phyloP scores from a whole-genome alignment of 805 yeast genomes.

The Metschnikowia rubicola region DNA sequence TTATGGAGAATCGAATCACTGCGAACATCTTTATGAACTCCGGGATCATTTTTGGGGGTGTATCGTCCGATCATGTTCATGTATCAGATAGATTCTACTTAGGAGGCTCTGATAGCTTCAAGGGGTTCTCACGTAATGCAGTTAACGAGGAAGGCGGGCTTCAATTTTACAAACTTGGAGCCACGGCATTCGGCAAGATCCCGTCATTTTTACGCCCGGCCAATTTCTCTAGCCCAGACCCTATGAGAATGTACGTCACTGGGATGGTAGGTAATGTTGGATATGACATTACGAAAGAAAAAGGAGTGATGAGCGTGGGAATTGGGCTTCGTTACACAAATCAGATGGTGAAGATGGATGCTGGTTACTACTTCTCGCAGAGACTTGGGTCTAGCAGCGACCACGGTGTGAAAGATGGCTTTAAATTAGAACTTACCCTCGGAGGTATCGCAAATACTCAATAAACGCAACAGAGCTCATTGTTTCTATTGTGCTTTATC shows the following conservation, averaged over 20 bases:
- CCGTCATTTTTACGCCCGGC: constrained; percentile 41
- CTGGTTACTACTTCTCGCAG: constrained; percentile 35
- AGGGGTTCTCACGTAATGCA: constrained; percentile 66
- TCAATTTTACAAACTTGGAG: constrained; percentile 52
- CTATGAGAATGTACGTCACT: constrained; percentile 55
- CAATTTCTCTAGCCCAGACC: constrained; percentile 24
- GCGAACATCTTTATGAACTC: constrained; percentile 46
- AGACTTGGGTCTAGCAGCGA: constrained; percentile 19
- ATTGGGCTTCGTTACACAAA: constrained; percentile 38
- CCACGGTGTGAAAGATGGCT: constrained; percentile 36
- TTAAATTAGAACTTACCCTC: constrained; percentile 36
- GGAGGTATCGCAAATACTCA: constrained; percentile 26
- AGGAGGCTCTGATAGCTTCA: constrained; percentile 74
- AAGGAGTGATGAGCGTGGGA: constrained; percentile 29
- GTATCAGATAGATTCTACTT: constrained; percentile 76
- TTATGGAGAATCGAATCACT: constrained; percentile 45
- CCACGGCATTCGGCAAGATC: constrained; percentile 55
- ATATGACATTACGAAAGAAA: constrained; percentile 24
- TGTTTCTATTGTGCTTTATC: too few species aligned
- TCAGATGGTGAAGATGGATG: constrained; percentile 39
- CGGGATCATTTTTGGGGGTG: constrained; percentile 53
- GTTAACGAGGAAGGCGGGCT: constrained; percentile 77
- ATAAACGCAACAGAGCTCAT: background rate
- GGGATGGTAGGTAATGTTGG: constrained; percentile 62
- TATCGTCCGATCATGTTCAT: constrained; percentile 40